Conservation (phyloP, 169 alveolate genomes). For the Cryptosporidium baileyi region DNA sequence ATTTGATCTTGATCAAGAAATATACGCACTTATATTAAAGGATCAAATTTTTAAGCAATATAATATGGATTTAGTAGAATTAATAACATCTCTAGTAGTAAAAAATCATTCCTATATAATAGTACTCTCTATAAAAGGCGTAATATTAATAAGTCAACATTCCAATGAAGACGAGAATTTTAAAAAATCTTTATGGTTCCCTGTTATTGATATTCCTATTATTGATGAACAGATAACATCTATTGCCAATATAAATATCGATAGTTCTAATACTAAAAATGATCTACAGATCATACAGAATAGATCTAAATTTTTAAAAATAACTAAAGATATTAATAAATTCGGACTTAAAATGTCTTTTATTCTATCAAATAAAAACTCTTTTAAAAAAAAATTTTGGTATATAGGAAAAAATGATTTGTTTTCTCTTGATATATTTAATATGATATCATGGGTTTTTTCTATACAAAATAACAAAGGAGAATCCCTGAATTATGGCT, state of each 20-base stretch:
- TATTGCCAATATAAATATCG: no score
- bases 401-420: neutral
- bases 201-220: slow-evolving; percentile 45
- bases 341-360: slow-evolving; percentile 13
- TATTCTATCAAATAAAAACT: neutral
- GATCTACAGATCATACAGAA: no score
- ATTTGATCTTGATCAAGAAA: neutral
- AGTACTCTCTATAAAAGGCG: slow-evolving; percentile 8
- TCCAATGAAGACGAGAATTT: neutral
- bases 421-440: slow-evolving; percentile 9
- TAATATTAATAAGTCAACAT: neutral
- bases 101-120: neutral
- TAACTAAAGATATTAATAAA: slow-evolving; percentile 31
- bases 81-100: neutral
- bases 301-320: slow-evolving; percentile 5
- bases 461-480: neutral
- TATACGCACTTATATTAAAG: neutral
- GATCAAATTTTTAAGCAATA: slow-evolving; percentile 16
- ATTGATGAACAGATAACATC: neutral
- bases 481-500: neutral
- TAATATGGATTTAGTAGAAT: slow-evolving; percentile 23
- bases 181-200: slow-evolving; percentile 19
- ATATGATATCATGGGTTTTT: neutral
- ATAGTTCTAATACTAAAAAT: no score
- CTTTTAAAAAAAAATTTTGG: slow-evolving; percentile 15